Percentiles rank a stretch among this genome's conserved stretches.
Evolutionary conservation across 345 rosid species (phyloP).

Genomic region (Viola odorata): DNA sequence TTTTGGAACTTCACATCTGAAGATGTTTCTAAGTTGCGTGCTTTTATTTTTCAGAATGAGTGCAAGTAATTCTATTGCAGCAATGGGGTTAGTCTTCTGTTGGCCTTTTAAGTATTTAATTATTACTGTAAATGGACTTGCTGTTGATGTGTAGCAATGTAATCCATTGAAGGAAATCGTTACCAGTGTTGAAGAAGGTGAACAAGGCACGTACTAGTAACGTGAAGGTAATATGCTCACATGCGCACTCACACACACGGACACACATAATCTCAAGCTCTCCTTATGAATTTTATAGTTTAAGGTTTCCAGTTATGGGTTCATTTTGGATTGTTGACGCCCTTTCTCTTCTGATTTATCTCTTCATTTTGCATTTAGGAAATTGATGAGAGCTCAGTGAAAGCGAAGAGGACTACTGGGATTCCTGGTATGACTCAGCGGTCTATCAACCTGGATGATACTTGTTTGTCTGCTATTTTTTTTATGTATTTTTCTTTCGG

Average conservation of each 20-base stretch:
- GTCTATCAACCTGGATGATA: not conserved
- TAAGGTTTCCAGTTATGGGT: not conserved
- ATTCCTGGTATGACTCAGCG: slow-evolving; percentile 20
- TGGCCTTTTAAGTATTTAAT: not conserved
- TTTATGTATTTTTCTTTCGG: slow-evolving; percentile 6
- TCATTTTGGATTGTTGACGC: not conserved
- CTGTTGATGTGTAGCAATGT: slow-evolving; percentile 11
- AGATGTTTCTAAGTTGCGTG: not conserved
- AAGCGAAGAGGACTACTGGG: slow-evolving; percentile 19
- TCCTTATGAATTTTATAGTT: not conserved
- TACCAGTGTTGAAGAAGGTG: slow-evolving; percentile 27
- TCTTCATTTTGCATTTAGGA: slow-evolving; percentile 22
- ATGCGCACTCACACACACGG: too few relatives aligned
- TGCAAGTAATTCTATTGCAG: slow-evolving; percentile 18
- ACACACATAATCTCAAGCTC: not conserved
- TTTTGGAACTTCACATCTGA: not conserved
- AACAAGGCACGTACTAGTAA: slow-evolving; percentile 24
- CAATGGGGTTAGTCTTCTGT: slow-evolving; percentile 32
- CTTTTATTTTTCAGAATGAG: slow-evolving; percentile 18
- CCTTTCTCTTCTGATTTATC: not conserved
- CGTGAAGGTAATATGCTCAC: slow-evolving; percentile 19
- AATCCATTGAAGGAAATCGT: slow-evolving; percentile 49
- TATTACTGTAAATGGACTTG: not conserved
- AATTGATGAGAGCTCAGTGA: slow-evolving; percentile 21
- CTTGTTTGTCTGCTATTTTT: not conserved